These are phyloP conservation scores for Multifurca ochricompacta DNA, from an alignment of 768 basidiomycete species.

Conservation along the genomic window DNA sequence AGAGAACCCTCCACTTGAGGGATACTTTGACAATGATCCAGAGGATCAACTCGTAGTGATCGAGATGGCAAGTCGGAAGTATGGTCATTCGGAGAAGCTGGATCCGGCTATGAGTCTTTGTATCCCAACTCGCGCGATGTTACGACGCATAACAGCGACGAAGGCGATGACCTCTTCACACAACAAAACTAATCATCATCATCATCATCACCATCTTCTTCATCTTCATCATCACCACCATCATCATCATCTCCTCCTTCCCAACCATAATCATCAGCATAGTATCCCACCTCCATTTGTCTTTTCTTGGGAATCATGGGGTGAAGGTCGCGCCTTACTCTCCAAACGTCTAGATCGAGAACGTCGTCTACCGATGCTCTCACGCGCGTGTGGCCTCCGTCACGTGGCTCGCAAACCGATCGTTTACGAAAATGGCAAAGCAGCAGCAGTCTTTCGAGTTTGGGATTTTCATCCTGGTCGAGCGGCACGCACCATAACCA, in stretches of 20 bases:
- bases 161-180: no score
- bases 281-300: no score
- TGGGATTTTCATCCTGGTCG: background rate
- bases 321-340: background rate
- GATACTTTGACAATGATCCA: background rate
- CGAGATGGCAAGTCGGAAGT: background rate
- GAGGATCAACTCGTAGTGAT: background rate
- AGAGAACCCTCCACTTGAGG: background rate
- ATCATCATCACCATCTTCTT: no score
- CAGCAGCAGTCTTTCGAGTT: background rate
- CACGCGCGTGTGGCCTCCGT: background rate
- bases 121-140: background rate
- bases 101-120: background rate
- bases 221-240: background rate
- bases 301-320: background rate
- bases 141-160: background rate
- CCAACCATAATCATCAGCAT: background rate
- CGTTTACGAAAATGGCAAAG: background rate
- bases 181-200: no score
- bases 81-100: accelerated
- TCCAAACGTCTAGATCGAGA: background rate
- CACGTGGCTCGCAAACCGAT: background rate
- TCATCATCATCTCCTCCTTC: background rate
- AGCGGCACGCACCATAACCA: background rate
- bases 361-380: background rate